phyloP scores from a whole-genome alignment of 257 asterid genomes.

The Gentiana dahurica region DNA sequence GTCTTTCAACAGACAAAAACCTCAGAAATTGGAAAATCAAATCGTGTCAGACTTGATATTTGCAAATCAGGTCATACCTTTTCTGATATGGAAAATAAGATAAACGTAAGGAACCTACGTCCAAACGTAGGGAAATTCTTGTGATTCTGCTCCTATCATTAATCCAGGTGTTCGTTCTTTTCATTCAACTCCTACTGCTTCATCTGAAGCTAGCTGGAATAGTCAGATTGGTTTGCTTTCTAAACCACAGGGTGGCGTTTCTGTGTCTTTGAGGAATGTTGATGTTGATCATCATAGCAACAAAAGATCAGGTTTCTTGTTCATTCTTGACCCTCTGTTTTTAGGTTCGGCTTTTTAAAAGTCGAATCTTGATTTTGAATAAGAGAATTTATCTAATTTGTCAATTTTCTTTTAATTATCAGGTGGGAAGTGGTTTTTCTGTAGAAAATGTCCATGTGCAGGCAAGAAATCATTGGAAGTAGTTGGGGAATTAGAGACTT shows the following conservation, averaged over 20 bases:
- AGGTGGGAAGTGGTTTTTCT: slow-evolving; percentile 37
- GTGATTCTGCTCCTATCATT: no score
- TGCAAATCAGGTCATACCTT: no score
- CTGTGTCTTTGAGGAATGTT: slow-evolving; percentile 29
- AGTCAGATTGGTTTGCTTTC: slow-evolving; percentile 66
- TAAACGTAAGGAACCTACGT: no score
- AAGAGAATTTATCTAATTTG: no score
- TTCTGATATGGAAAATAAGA: no score
- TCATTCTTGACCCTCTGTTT: no score
- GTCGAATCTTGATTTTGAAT: no score
- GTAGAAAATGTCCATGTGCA: slow-evolving; percentile 59
- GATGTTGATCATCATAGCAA: slow-evolving; percentile 9
- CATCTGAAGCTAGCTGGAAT: slow-evolving; percentile 93
- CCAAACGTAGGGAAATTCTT: no score
- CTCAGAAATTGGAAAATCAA: no score
- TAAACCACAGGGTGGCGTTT: slow-evolving; percentile 43
- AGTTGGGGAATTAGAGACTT: slow-evolving; percentile 26
- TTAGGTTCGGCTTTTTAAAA: no score
- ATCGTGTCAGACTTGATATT: no score
- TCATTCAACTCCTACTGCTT: slow-evolving; percentile 74
- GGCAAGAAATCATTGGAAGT: slow-evolving; percentile 57
- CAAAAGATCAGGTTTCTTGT: slow-evolving; percentile 13
- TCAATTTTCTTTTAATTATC: not conserved
- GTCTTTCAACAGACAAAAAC: no score
- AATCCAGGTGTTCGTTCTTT: slow-evolving; percentile 30